Conservation (phyloP, 305 asterid genomes). For the Fraxinus angustifolia region DNA sequence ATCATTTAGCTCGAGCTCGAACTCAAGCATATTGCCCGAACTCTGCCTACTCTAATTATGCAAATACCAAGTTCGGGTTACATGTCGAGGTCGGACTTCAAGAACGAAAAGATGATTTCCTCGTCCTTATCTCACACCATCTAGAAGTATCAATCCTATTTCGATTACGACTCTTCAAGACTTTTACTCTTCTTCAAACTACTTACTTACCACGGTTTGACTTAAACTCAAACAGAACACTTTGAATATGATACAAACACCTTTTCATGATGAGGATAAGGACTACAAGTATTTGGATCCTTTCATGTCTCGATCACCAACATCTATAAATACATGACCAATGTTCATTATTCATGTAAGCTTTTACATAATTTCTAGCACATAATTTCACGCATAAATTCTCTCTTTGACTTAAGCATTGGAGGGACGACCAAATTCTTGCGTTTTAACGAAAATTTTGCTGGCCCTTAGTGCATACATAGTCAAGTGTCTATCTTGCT, state of each 20-base stretch:
- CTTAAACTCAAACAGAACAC: background rate
- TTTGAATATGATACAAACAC: too few species aligned
- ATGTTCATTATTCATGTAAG: too few species aligned
- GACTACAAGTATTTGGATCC: too few species aligned
- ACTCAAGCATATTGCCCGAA: background rate
- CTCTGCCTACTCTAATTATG: background rate
- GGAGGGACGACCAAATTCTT: background rate
- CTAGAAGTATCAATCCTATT: background rate
- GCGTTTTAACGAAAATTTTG: too few species aligned
- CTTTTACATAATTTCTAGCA: too few species aligned
- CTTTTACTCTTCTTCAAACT: too few species aligned
- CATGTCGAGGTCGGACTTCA: background rate
- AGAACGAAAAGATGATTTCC: background rate
- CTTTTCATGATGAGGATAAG: too few species aligned
- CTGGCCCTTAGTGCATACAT: too few species aligned
- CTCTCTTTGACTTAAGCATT: background rate
- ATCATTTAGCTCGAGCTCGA: background rate
- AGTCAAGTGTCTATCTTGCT: too few species aligned
- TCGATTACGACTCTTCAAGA: background rate
- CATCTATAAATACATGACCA: too few species aligned
- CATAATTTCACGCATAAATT: background rate
- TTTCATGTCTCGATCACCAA: too few species aligned
- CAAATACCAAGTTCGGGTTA: background rate
- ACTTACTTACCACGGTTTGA: background rate
- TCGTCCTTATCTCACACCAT: background rate